A percentile compares a stretch with the other conserved stretches of the same genome.
Conservation (phyloP, 495 filamentous ascomycete species). For the Penicillium mononematosum region DNA sequence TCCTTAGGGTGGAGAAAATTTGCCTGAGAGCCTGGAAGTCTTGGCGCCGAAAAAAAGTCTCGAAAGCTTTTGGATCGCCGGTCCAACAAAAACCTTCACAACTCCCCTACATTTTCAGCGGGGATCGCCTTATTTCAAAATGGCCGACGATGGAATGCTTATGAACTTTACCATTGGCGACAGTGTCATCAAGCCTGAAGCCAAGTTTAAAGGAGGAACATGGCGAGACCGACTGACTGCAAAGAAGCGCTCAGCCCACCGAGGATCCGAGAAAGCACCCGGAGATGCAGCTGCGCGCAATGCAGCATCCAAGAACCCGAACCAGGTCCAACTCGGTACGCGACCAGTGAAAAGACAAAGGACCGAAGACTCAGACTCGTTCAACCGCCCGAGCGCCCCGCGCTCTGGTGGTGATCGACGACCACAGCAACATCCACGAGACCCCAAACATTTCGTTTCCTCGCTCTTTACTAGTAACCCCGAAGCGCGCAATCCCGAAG, state of each 20-base stretch:
- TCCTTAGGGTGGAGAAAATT: slow-evolving; percentile 39
- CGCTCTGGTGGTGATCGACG: slow-evolving; percentile 17
- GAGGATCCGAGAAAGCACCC: slow-evolving; percentile 33
- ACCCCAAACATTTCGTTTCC: slow-evolving; percentile 66
- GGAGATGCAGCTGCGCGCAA: slow-evolving; percentile 21
- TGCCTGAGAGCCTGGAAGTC: slow-evolving; percentile 25
- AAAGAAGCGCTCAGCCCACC: slow-evolving; percentile 64
- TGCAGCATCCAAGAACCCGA: slow-evolving; percentile 36
- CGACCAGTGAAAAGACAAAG: slow-evolving; percentile 44
- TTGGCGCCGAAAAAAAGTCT: slow-evolving; percentile 33
- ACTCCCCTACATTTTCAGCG: slow-evolving; percentile 4
- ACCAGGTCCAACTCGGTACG: slow-evolving; percentile 34
- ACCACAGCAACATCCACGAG: slow-evolving; percentile 22
- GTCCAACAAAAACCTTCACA: slow-evolving; percentile 13
- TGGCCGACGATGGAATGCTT: slow-evolving; percentile 95
- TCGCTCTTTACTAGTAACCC: slow-evolving; percentile 92
- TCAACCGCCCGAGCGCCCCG: slow-evolving; percentile 7
- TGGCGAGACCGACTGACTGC: slow-evolving; percentile 87
- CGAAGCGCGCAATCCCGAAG: slow-evolving; percentile 54
- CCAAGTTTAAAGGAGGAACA: slow-evolving; percentile 79
- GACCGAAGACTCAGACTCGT: slow-evolving; percentile 31
- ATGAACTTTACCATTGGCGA: slow-evolving; percentile 84
- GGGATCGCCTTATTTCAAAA: slow-evolving; percentile 34
- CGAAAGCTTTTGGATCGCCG: slow-evolving; percentile 19
- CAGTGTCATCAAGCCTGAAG: slow-evolving; percentile 54